A percentile compares a stretch with the other conserved stretches of the same genome.
These are phyloP conservation scores for Licmophora abbreviata DNA, from an alignment of 108 stramenopile species.

Conservation along the genomic window DNA sequence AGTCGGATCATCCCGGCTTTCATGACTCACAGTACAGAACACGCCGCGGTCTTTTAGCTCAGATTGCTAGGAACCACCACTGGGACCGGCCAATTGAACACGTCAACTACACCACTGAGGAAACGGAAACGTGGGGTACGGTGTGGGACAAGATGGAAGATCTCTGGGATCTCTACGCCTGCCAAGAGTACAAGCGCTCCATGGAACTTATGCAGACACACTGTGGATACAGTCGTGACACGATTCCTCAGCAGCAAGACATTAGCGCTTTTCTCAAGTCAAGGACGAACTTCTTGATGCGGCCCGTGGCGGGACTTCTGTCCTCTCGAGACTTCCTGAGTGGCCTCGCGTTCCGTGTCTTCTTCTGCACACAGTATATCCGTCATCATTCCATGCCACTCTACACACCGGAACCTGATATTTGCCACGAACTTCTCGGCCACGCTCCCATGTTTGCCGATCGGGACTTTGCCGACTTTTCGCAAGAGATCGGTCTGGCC, in stretches of 20 bases:
- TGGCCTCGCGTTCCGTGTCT: constrained; percentile 91
- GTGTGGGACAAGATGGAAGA: constrained; percentile 87
- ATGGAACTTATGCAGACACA: constrained; percentile 71
- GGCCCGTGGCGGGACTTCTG: constrained; percentile 93
- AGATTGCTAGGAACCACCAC: constrained; percentile 50
- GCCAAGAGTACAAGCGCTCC: constrained; percentile 82
- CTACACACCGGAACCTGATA: constrained; percentile 94
- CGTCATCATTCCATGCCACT: constrained; percentile 81
- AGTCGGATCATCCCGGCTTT: constrained; percentile 89
- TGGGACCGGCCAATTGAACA: constrained; percentile 70
- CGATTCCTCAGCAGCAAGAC: constrained; percentile 83
- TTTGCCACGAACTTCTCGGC: constrained; percentile 91
- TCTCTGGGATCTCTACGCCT: constrained; percentile 82
- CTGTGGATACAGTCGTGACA: constrained; percentile 75
- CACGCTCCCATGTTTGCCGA: constrained; percentile 98
- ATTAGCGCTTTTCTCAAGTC: constrained; percentile 75
- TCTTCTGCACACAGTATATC: constrained; percentile 97
- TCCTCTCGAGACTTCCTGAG: constrained; percentile 95
- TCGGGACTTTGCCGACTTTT: constrained; percentile 94
- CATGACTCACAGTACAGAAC: constrained; percentile 75
- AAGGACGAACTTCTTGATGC: constrained; percentile 78
- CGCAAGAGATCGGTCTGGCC: constrained; percentile 94
- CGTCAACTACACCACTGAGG: constrained; percentile 84
- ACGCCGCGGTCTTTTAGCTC: constrained; percentile 68
- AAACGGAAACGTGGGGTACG: constrained; percentile 85